Evolutionary conservation across 805 yeast genomes (phyloP).

Genomic region (Spathaspora hagerdaliae): DNA sequence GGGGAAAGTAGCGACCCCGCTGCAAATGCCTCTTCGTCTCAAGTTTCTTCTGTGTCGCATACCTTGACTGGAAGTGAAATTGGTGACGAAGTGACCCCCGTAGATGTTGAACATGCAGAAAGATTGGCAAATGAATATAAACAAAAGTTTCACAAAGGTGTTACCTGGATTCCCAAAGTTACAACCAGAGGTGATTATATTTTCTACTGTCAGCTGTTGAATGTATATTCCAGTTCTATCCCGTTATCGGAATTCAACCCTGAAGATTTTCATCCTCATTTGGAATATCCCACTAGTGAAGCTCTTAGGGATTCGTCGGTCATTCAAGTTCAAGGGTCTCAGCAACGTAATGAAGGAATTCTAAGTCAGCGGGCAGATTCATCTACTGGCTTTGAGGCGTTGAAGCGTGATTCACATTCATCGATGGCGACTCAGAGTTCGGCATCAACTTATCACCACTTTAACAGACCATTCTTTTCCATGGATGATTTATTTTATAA

Average conservation of each 20-base stretch:
- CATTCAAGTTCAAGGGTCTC: slow-evolving; percentile 8
- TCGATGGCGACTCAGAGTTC: slow-evolving; percentile 26
- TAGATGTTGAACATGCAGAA: slow-evolving; percentile 27
- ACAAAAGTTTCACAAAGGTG: slow-evolving; percentile 13
- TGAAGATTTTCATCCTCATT: slow-evolving; percentile 15
- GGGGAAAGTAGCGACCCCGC: neutral
- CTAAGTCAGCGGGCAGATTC: slow-evolving; percentile 8
- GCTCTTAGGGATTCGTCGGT: slow-evolving; percentile 17
- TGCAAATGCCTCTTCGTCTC: neutral
- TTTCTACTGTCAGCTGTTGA: slow-evolving; percentile 57
- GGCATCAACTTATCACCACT: slow-evolving; percentile 36
- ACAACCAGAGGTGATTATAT: slow-evolving; percentile 52
- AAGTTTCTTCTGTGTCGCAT: slow-evolving; percentile 9
- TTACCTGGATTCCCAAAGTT: slow-evolving; percentile 59
- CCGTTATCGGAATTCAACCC: slow-evolving; percentile 42
- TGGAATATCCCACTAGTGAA: slow-evolving; percentile 23
- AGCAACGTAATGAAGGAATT: slow-evolving; percentile 1
- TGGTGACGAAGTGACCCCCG: slow-evolving; percentile 4
- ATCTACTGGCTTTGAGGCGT: slow-evolving; percentile 21
- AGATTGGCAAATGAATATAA: slow-evolving; percentile 19
- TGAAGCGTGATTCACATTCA: slow-evolving; percentile 36
- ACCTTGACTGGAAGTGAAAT: slow-evolving; percentile 8
- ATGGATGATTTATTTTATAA: slow-evolving; percentile 48
- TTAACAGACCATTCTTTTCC: slow-evolving; percentile 37
- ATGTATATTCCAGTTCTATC: slow-evolving; percentile 53